phyloP scores from a whole-genome alignment of 2,329 filamentous ascomycete species.

The Trichophyton simii region DNA sequence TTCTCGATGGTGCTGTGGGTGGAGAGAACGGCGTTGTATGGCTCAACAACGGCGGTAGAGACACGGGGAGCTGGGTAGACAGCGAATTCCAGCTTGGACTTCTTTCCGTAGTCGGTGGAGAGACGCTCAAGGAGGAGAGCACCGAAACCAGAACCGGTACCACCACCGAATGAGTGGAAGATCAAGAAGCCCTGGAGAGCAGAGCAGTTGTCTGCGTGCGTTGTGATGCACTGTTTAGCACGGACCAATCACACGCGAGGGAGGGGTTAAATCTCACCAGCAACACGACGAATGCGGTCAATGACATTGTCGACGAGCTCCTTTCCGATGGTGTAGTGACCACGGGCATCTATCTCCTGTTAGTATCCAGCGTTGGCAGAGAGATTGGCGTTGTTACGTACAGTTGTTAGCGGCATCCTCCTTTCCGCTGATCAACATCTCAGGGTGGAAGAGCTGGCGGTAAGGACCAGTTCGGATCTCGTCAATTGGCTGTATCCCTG shows the following conservation, averaged over 20 bases:
- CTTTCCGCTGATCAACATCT: slow-evolving; percentile 54
- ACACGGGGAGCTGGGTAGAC: slow-evolving; percentile 97
- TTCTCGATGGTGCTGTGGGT: slow-evolving; percentile 99
- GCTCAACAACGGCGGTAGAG: slow-evolving; percentile 94
- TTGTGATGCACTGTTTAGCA: not conserved
- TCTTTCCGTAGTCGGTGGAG: slow-evolving; percentile 98
- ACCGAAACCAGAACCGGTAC: slow-evolving; percentile 97
- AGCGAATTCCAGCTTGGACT: slow-evolving; percentile 99
- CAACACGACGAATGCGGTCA: slow-evolving; percentile 52
- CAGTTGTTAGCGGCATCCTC: slow-evolving; percentile 59
- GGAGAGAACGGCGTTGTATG: slow-evolving; percentile 98
- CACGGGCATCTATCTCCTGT: slow-evolving; percentile 44
- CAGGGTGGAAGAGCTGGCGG: slow-evolving; percentile 53
- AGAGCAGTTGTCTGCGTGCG: slow-evolving; percentile 46
- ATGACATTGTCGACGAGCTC: slow-evolving; percentile 52
- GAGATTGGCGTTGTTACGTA: slow-evolving; percentile 20
- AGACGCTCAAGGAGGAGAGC: slow-evolving; percentile 97
- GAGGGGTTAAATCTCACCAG: slow-evolving; percentile 34
- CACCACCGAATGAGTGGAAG: slow-evolving; percentile 99
- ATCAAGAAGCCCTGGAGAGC: slow-evolving; percentile 63
- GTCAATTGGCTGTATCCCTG: slow-evolving; percentile 43
- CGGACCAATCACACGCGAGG: not conserved
- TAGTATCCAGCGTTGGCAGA: not conserved
- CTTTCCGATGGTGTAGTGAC: slow-evolving; percentile 58
- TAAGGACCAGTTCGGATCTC: slow-evolving; percentile 53